These are phyloP conservation scores for Nepenthes gracilis DNA, from an alignment of 148 eudicot genomes.

Conservation along the genomic window DNA sequence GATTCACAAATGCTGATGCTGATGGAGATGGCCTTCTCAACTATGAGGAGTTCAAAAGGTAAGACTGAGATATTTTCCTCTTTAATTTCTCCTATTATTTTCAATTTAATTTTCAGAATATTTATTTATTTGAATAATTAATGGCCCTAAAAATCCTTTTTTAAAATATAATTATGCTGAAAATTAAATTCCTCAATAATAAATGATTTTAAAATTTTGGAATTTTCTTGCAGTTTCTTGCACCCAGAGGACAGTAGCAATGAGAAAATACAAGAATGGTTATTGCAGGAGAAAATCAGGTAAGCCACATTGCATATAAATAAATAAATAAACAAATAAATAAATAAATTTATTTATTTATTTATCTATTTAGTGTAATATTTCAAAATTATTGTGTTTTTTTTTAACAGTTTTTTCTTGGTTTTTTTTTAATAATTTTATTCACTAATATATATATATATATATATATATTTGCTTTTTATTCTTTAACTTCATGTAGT, in stretches of 20 bases:
- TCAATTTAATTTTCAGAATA: not conserved
- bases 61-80: not conserved
- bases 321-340: not conserved
- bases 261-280: constrained; percentile 24
- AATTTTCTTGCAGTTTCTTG: constrained; percentile 28
- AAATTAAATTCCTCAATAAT: not conserved
- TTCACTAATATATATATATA: no score
- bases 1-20: constrained; percentile 34
- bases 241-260: constrained; percentile 29
- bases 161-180: not conserved
- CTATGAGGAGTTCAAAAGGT: constrained; percentile 30
- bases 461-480: no score
- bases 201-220: not conserved
- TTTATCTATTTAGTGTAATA: not conserved
- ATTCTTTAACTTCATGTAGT: no score
- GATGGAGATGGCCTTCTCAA: constrained; percentile 19
- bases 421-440: no score
- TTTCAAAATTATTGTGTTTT: not conserved
- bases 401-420: no score
- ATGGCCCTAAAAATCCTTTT: not conserved
- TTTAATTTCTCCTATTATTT: no score
- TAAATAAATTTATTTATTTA: no score
- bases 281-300: constrained; percentile 29
- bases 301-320: not conserved
- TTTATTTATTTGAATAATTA: no score